Conservation (phyloP, 331 rosid species). For the Arachis monticola region DNA sequence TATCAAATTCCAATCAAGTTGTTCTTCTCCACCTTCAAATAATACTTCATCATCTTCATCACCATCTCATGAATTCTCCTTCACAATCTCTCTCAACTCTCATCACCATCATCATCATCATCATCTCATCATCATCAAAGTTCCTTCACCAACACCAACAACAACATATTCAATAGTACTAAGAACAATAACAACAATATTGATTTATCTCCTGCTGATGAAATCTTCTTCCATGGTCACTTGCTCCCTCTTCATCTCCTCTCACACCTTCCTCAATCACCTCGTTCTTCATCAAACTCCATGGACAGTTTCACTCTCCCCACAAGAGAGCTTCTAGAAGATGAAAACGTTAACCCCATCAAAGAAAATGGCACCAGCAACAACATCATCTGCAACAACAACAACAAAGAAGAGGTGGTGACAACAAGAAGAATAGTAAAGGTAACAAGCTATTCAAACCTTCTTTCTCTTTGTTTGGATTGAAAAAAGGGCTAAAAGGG, state of each 20-base stretch:
- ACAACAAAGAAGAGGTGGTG: slow-evolving; percentile 18
- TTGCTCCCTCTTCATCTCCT: slow-evolving; percentile 91
- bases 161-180: slow-evolving; percentile 36
- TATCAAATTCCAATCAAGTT: background rate
- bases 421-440: slow-evolving; percentile 36
- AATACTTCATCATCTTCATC: slow-evolving; percentile 66
- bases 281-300: slow-evolving; percentile 86
- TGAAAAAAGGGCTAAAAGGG: slow-evolving; percentile 58
- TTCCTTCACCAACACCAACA: slow-evolving; percentile 39
- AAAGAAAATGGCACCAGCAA: slow-evolving; percentile 40
- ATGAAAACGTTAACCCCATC: slow-evolving; percentile 38
- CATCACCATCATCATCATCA: slow-evolving; percentile 16
- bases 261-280: slow-evolving; percentile 76
- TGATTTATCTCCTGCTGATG: slow-evolving; percentile 96
- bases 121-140: slow-evolving; percentile 12
- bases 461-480: slow-evolving; percentile 61
- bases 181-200: slow-evolving; percentile 34
- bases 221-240: slow-evolving; percentile 98
- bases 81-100: slow-evolving; percentile 77
- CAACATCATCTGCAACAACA: slow-evolving; percentile 19
- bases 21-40: slow-evolving; percentile 46
- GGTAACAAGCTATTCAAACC: slow-evolving; percentile 55
- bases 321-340: slow-evolving; percentile 41
- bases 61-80: slow-evolving; percentile 93
- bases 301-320: slow-evolving; percentile 84